Percentiles rank a stretch among this genome's conserved stretches.
These are phyloP conservation scores for Excoecaria cochinchinensis DNA, from an alignment of 345 rosid genomes.

Conservation along the genomic window DNA sequence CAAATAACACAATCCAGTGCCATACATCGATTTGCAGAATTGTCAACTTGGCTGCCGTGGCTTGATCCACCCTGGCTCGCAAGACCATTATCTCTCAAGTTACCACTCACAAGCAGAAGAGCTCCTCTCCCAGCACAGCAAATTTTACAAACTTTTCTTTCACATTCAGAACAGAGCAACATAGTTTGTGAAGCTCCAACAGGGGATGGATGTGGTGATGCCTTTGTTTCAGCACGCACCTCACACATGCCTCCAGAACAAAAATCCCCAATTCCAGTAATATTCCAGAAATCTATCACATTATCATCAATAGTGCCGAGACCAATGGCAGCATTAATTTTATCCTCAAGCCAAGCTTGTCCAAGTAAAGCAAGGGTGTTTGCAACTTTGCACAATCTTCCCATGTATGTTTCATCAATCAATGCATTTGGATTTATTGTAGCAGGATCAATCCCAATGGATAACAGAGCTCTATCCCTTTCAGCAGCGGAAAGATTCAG, in stretches of 20 bases:
- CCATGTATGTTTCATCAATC: slow-evolving; percentile 65
- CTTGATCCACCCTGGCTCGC: slow-evolving; percentile 58
- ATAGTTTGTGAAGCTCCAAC: slow-evolving; percentile 41
- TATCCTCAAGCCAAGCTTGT: slow-evolving; percentile 85
- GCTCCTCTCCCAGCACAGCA: slow-evolving; percentile 96
- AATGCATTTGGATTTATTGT: slow-evolving; percentile 79
- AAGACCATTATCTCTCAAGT: slow-evolving; percentile 53
- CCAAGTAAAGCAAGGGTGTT: slow-evolving; percentile 73
- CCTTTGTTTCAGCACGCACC: slow-evolving; percentile 58
- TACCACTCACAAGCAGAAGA: slow-evolving; percentile 53
- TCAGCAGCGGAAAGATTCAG: slow-evolving; percentile 94
- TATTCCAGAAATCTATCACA: slow-evolving; percentile 80
- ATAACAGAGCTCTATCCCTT: slow-evolving; percentile 90
- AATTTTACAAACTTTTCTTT: slow-evolving; percentile 70
- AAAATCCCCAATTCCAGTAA: slow-evolving; percentile 53
- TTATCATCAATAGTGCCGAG: slow-evolving; percentile 56
- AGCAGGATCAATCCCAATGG: slow-evolving; percentile 92
- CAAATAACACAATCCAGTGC: slow-evolving; percentile 60
- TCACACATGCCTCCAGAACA: slow-evolving; percentile 72
- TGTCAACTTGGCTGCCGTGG: slow-evolving; percentile 58
- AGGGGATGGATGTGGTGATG: slow-evolving; percentile 36
- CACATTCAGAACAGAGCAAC: slow-evolving; percentile 65
- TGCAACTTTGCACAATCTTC: slow-evolving; percentile 67
- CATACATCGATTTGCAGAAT: slow-evolving; percentile 46
- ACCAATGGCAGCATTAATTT: slow-evolving; percentile 69